Evolutionary conservation across 768 basidiomycete genomes (phyloP).

Genomic region (Lactifluus echinatus): DNA sequence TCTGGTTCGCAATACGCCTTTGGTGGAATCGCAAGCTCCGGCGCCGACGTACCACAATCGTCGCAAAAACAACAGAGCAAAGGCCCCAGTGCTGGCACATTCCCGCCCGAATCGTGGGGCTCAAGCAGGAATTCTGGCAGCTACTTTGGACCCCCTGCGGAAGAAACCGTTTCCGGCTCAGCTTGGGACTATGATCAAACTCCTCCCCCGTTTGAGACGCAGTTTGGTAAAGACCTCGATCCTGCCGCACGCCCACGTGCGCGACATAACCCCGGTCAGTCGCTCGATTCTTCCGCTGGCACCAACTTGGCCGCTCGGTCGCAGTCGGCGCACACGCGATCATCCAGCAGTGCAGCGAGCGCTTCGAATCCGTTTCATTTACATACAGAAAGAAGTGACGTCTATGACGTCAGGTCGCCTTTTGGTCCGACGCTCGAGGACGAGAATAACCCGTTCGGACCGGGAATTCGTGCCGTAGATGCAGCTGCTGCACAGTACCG

Average conservation of each 20-base stretch:
- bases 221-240: constrained; percentile 15
- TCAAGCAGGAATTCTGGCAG: constrained; percentile 40
- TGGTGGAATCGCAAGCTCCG: constrained; percentile 39
- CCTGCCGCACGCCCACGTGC: constrained; percentile 1
- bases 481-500: background rate
- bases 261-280: constrained; percentile 5
- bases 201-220: constrained; percentile 8
- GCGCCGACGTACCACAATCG: constrained; percentile 23
- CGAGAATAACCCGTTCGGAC: constrained; percentile 12
- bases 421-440: constrained; percentile 15
- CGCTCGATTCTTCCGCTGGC: background rate
- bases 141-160: constrained; percentile 37
- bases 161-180: constrained; percentile 21
- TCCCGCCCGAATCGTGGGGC: constrained; percentile 64
- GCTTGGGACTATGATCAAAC: constrained; percentile 19
- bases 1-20: constrained; percentile 45
- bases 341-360: constrained; percentile 1
- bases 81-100: constrained; percentile 30
- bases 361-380: constrained; percentile 6
- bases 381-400: constrained; percentile 3
- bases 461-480: background rate
- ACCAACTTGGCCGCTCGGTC: background rate
- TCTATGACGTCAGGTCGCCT: background rate
- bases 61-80: constrained; percentile 11
- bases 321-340: constrained; percentile 4